These are phyloP conservation scores for Furcasterigmium furcatum DNA, from an alignment of 2,329 filamentous ascomycete genomes.

Conservation along the genomic window DNA sequence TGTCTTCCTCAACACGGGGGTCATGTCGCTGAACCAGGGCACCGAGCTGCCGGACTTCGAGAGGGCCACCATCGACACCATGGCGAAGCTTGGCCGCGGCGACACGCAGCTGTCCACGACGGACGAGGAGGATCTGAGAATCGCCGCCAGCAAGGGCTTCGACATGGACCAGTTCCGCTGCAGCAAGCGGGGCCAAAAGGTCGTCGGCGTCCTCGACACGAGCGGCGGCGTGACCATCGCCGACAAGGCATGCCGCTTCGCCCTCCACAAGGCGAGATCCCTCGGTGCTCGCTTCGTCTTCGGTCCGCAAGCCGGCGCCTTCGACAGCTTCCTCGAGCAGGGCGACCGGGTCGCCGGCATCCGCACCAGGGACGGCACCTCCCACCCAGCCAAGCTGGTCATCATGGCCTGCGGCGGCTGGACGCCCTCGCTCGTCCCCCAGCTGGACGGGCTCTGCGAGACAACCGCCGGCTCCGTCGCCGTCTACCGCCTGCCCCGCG, in stretches of 20 bases:
- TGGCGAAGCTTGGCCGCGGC: conserved; percentile 26
- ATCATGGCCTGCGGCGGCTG: conserved; percentile 34
- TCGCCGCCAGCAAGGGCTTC: conserved; percentile 23
- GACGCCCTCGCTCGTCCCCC: conserved; percentile 14
- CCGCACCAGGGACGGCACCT: conserved; percentile 28
- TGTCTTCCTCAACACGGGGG: conserved; percentile 35
- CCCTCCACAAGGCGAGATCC: conserved; percentile 34
- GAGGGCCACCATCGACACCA: conserved; percentile 26
- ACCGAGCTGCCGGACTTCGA: conserved; percentile 27
- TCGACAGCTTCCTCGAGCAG: conserved; percentile 20
- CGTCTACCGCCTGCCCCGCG: conserved; percentile 12
- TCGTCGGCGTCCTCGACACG: conserved; percentile 38
- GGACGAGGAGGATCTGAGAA: conserved; percentile 18
- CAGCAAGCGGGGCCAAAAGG: conserved; percentile 17
- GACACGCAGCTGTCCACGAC: conserved; percentile 30
- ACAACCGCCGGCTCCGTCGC: conserved; percentile 16
- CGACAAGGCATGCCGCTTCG: conserved; percentile 41
- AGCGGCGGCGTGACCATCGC: conserved; percentile 41
- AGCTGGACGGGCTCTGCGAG: conserved; percentile 15
- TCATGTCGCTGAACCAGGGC: conserved; percentile 20
- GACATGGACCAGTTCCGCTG: conserved; percentile 33
- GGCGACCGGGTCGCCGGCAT: conserved; percentile 29
- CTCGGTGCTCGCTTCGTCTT: conserved; percentile 40
- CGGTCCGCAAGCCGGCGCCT: conserved; percentile 21
- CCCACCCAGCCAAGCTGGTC: conserved; percentile 25